Evolutionary conservation across 768 basidiomycete genomes (phyloP), one percentile per base, ranked within the genome.

Genomic region (Mycena haematopus): DNA sequence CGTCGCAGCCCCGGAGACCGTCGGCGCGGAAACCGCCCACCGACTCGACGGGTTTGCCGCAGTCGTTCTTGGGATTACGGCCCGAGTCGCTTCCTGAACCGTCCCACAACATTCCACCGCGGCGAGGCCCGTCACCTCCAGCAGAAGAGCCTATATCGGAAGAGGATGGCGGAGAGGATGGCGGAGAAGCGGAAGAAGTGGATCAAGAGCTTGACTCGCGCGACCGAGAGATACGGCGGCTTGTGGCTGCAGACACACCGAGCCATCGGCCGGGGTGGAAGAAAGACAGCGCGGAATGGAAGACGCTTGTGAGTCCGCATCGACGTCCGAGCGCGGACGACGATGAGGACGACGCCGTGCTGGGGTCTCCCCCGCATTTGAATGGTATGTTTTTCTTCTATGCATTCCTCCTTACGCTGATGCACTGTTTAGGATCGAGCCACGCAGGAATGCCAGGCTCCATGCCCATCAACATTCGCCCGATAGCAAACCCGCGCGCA

Each of bases 241-340:
- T 91, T 35, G 84, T 91, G n/a, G 88, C 88, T 10, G 89, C 88
- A 27, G 79, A 84, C 74, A 84, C 79, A 31, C 87, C 89, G 1
- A 91, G 88, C 65, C 90, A 92, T 71, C 81, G 88, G 56, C 84
- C 80, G n/a, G 84, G 84, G 14, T 91, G 89, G 90, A 84, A 78
- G 68, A 81, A 82, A 63, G 81, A 84, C 68, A 82, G 87, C 68
- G 82, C 78, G 63, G 85, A 87, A 14, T 91, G 89, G 89, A 80
- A 83, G 60, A 71, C 82, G 21, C 87, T 91, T 67, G 80, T 84
- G n/a, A 75, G 76, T 57, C n/a, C n/a, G n/a, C 72, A 74, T 60
- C 68, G 68, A 61, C 68, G 61, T n/a, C 73, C 65, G 59, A 73
- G 56, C 19, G 74, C 76, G 49, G 72, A 73, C 53, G 72, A 73